Base-by-base conservation (phyloP, 23 red algal species). In the Gracilaria domingensis region DNA sequence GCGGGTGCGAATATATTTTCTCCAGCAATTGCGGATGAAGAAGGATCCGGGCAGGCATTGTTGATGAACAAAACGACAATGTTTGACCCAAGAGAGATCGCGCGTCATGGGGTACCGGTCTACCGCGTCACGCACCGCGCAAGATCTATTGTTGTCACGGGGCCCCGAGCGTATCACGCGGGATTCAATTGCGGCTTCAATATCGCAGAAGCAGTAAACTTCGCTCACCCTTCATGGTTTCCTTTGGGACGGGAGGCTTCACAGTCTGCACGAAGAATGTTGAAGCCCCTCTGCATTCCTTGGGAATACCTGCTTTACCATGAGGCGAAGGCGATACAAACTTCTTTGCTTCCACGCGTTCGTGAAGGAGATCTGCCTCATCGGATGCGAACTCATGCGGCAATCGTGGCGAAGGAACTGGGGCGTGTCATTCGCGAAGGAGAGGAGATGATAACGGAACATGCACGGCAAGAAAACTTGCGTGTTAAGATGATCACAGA, bases 181-280 rank as follows among this genome's bases (percentile, higher is more conserved):
- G 97, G 97, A 36, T 98, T 98, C 65, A 98, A 98, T 36, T 87
- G 79, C 36, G 97, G 97, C 30, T 95, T 83, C 42, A 98, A 93
- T 53, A 64, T 91, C 42, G 93, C 97, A 13, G 97, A 98, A 51
- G 90, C 93, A 17, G 97, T 98, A n/a, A 98, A 98, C 59, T 96
- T 93, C 89, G 91, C 92, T 16, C 35, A 87, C 37, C 90, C 93
- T 1, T 37, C 57, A 30, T 98, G 96, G 96, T 87, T 98, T 2
- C 88, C 92, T 7, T 59, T 81, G 49, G 88, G 93, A 54, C 51
- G 84, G 56, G 49, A 81, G 40, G 92, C 96, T 34, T 49, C 75
- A 5, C 69, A 45, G 20, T 59, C 40, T 34, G 81, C 74, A 20
- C 73, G 92, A 24, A 40, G 16, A 38, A 28, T 54, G 16, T 8